Percentiles rank a stretch among this genome's conserved stretches.
Conservation (phyloP, 306 rosid species). For the Leucaena leucocephala region DNA sequence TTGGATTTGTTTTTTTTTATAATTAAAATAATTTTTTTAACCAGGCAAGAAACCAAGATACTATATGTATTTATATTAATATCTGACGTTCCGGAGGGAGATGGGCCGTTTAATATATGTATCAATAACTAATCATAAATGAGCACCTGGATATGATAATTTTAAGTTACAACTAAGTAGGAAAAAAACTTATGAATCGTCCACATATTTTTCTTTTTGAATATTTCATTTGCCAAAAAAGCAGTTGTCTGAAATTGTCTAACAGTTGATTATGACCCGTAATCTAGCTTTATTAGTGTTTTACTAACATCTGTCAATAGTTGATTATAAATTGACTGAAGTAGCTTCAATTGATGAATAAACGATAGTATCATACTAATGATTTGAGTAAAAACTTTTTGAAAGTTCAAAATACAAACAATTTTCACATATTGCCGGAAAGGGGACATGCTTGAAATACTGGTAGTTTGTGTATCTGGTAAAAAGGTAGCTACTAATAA, state of each 20-base stretch:
- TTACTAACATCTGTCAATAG: neutral
- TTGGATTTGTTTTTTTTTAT: constrained; percentile 9
- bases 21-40: constrained; percentile 4
- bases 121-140: too few species aligned
- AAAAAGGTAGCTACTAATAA: constrained; percentile 6
- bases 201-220: neutral
- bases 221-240: constrained; percentile 15
- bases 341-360: too few species aligned
- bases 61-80: neutral
- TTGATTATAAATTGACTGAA: neutral
- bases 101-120: neutral
- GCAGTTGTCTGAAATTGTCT: constrained; percentile 10
- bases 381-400: neutral
- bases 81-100: constrained; percentile 17
- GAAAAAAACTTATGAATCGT: constrained; percentile 9
- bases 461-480: constrained; percentile 1
- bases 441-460: constrained; percentile 11
- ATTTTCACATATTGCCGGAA: constrained; percentile 18
- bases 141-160: neutral
- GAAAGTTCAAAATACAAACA: constrained; percentile 21
- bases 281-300: neutral
- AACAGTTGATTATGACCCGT: neutral
- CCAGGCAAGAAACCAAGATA: neutral
- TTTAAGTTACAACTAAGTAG: constrained; percentile 9
- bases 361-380: too few species aligned